Evolutionary conservation across 139 green algal species (phyloP).

Genomic region (Marvania coccoides): DNA sequence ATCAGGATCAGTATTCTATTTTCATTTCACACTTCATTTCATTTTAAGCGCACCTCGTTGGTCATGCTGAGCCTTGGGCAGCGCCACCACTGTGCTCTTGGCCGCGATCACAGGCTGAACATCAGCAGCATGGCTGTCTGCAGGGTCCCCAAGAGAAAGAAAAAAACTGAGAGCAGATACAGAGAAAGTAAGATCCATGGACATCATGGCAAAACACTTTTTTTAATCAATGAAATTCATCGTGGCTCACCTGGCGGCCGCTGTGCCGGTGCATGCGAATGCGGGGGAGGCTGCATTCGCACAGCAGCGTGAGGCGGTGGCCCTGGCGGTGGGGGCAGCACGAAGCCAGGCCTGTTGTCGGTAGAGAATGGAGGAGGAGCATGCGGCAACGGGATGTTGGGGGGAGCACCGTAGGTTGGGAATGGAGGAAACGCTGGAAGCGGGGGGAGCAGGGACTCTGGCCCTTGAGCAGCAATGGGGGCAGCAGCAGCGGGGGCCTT

Average conservation of each 20-base stretch:
- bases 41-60: slow-evolving; percentile 20
- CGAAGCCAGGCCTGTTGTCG: background rate
- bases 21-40: background rate
- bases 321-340: slow-evolving; percentile 18
- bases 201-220: too few species aligned
- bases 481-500: background rate
- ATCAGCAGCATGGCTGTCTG: background rate
- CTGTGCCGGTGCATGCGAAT: background rate
- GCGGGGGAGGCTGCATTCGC: background rate
- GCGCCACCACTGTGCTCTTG: slow-evolving; percentile 62
- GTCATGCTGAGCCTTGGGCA: slow-evolving; percentile 61
- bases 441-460: background rate
- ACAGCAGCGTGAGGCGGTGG: slow-evolving; percentile 5
- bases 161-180: background rate
- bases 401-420: background rate
- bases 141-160: background rate
- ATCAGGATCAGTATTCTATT: background rate
- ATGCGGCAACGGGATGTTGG: background rate
- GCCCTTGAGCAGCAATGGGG: background rate
- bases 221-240: too few species aligned
- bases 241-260: background rate
- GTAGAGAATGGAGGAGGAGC: background rate
- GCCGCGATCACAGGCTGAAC: slow-evolving; percentile 45
- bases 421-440: background rate
- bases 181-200: background rate